Evolutionary conservation across 2,329 filamentous ascomycete genomes (phyloP).

Genomic region (Ciborinia camelliae): DNA sequence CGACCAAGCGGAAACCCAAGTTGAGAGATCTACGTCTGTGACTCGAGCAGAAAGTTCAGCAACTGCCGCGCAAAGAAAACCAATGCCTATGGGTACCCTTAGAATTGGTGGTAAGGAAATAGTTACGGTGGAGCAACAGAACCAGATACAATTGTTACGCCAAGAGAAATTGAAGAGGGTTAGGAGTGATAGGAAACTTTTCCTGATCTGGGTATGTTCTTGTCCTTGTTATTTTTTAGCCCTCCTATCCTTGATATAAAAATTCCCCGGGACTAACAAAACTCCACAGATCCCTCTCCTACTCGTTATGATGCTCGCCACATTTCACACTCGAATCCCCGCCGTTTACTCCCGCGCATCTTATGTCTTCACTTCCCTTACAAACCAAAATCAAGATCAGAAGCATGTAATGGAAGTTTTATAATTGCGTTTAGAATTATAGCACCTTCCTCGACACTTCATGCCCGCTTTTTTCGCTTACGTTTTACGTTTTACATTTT

Average conservation of each 20-base stretch:
- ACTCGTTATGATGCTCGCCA: slow-evolving; percentile 47
- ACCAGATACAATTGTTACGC: slow-evolving; percentile 58
- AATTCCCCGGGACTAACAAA: slow-evolving; percentile 5
- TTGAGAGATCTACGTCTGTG: slow-evolving; percentile 7
- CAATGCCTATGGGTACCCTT: slow-evolving; percentile 42
- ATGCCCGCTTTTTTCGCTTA: not conserved
- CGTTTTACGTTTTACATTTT: not conserved
- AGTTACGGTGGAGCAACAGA: slow-evolving; percentile 63
- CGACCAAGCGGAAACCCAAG: slow-evolving; percentile 41
- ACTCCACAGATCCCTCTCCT: slow-evolving; percentile 48
- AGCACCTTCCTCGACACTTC: not conserved
- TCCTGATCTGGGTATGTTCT: slow-evolving; percentile 61
- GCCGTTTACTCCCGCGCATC: slow-evolving; percentile 40
- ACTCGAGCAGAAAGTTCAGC: slow-evolving; percentile 33
- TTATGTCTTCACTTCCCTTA: slow-evolving; percentile 26
- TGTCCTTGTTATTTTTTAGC: slow-evolving; percentile 5
- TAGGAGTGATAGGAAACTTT: slow-evolving; percentile 62
- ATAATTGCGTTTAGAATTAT: slow-evolving; percentile 19
- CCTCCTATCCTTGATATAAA: not conserved
- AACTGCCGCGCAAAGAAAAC: slow-evolving; percentile 42
- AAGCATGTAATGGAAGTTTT: slow-evolving; percentile 34
- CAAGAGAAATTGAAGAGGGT: slow-evolving; percentile 61
- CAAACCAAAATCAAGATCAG: slow-evolving; percentile 20
- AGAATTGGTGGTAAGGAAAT: slow-evolving; percentile 61
- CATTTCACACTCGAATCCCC: slow-evolving; percentile 51